Conservation (phyloP, 1,284 basidiomycete genomes). For the Boletus semigastroideus region DNA sequence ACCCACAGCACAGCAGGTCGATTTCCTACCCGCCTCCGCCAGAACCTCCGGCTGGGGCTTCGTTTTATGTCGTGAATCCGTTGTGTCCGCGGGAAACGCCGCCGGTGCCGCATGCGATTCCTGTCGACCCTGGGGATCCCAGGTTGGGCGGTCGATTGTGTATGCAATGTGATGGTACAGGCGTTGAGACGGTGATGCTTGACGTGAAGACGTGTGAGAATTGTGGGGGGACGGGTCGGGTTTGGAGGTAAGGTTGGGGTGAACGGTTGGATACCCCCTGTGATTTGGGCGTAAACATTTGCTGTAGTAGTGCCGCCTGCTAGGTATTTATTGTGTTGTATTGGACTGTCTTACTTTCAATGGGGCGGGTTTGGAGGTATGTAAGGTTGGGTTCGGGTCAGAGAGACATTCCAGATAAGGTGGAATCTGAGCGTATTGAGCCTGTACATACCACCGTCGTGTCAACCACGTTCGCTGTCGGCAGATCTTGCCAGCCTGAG, state of each 20-base stretch:
- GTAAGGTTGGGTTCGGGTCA: too few relatives aligned
- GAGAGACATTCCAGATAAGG: too few relatives aligned
- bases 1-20: conserved; percentile 19
- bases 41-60: not conserved
- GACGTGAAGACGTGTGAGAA: conserved; percentile 47
- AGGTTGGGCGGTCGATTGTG: conserved; percentile 66
- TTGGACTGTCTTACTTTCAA: not conserved
- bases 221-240: conserved; percentile 64
- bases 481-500: too few relatives aligned
- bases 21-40: conserved; percentile 13
- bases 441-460: too few relatives aligned
- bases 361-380: too few relatives aligned
- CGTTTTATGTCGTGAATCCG: conserved; percentile 25
- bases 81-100: conserved; percentile 25
- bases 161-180: conserved; percentile 62
- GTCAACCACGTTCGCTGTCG: too few relatives aligned
- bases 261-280: conserved; percentile 9
- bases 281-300: not conserved
- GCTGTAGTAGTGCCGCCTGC: too few relatives aligned
- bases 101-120: conserved; percentile 47
- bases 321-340: conserved; percentile 5
- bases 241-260: conserved; percentile 33
- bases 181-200: conserved; percentile 52
- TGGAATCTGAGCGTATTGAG: too few relatives aligned
- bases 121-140: conserved; percentile 66